Percentiles rank a stretch among this genome's conserved stretches.
phyloP scores from a whole-genome alignment of 176 grass and related monocot genomes.

The Zizania latifolia region DNA sequence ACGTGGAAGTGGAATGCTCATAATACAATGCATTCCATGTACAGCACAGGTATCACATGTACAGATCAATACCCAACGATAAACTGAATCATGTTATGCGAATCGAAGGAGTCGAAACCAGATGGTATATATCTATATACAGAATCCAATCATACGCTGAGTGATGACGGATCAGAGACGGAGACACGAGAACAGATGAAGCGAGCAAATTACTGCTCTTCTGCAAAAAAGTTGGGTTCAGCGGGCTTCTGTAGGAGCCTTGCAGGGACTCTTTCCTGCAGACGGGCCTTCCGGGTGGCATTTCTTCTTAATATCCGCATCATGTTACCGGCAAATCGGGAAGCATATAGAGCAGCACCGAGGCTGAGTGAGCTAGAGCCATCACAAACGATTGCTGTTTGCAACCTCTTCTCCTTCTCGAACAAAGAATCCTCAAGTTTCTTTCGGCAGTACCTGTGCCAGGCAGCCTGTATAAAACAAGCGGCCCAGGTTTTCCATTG shows the following conservation, averaged over 20 bases:
- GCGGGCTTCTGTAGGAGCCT: conserved; percentile 81
- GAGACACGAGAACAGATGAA: not conserved
- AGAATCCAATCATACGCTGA: conserved; percentile 16
- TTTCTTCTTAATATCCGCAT: conserved; percentile 58
- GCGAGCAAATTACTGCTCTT: conserved; percentile 31
- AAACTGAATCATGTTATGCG: conserved; percentile 19
- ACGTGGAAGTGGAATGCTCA: not conserved
- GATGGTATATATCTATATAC: conserved; percentile 35
- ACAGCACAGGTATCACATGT: not conserved
- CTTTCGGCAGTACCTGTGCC: conserved; percentile 80
- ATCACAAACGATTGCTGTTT: conserved; percentile 55
- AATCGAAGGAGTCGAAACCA: conserved; percentile 2
- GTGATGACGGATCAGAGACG: not conserved
- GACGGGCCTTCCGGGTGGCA: conserved; percentile 56
- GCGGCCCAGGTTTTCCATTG: conserved; percentile 96
- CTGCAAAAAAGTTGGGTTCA: conserved; percentile 77
- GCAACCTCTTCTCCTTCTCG: conserved; percentile 76
- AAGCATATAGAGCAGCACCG: conserved; percentile 71
- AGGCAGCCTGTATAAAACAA: conserved; percentile 94
- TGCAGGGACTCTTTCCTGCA: conserved; percentile 67
- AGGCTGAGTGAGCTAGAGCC: conserved; percentile 54
- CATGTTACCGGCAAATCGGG: conserved; percentile 76
- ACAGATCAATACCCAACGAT: conserved; percentile 10
- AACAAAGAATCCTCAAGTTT: conserved; percentile 67
- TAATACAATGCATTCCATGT: conserved; percentile 12